Conservation (phyloP, 2,329 filamentous ascomycete species). For the Aspergillus sp. region DNA sequence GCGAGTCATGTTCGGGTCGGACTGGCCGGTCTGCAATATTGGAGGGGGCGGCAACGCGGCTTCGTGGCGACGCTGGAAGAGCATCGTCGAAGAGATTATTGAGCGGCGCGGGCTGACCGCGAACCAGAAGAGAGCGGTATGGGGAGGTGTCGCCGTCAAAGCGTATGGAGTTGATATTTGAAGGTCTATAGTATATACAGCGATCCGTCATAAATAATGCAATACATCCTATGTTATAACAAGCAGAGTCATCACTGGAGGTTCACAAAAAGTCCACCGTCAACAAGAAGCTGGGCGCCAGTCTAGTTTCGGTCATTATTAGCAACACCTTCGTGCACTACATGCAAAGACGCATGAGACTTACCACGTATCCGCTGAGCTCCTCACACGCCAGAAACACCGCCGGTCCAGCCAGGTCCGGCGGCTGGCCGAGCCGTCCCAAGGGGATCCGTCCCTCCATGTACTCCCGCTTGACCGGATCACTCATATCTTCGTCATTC, state of each 20-base stretch:
- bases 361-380: slow-evolving; percentile 71
- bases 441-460: slow-evolving; percentile 81
- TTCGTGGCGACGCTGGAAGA: slow-evolving; percentile 75
- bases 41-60: slow-evolving; percentile 54
- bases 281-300: slow-evolving; percentile 79
- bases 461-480: slow-evolving; percentile 69
- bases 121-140: slow-evolving; percentile 66
- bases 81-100: slow-evolving; percentile 67
- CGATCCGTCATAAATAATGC: slow-evolving; percentile 1
- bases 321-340: background rate
- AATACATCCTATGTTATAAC: background rate
- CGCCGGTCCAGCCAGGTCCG: slow-evolving; percentile 79
- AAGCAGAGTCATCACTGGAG: slow-evolving; percentile 53
- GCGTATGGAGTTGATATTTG: slow-evolving; percentile 57
- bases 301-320: slow-evolving; percentile 44
- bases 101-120: slow-evolving; percentile 50
- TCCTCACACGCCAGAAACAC: slow-evolving; percentile 80
- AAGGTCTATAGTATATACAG: slow-evolving; percentile 2
- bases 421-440: slow-evolving; percentile 68
- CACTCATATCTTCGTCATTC: slow-evolving; percentile 77
- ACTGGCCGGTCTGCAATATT: slow-evolving; percentile 89
- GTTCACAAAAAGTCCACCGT: slow-evolving; percentile 88
- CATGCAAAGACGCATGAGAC: slow-evolving; percentile 18
- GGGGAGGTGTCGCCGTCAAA: slow-evolving; percentile 68
- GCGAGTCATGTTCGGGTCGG: slow-evolving; percentile 84